Percentiles rank a stretch among this genome's conserved stretches.
phyloP scores from a whole-genome alignment of 345 rosid species.

The Angophora floribunda region DNA sequence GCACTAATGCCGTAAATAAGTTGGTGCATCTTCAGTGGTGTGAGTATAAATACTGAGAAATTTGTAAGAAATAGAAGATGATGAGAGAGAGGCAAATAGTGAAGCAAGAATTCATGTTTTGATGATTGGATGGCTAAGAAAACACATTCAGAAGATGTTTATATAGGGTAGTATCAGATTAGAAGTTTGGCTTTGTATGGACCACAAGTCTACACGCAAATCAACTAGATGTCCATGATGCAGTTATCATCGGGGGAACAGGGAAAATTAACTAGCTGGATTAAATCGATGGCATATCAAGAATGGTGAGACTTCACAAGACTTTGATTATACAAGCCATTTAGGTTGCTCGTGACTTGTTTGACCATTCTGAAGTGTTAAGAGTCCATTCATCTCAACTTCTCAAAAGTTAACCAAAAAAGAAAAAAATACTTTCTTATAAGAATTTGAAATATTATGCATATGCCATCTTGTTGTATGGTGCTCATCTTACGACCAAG shows the following conservation, averaged over 20 bases:
- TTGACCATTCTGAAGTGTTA: background rate
- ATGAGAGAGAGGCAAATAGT: background rate
- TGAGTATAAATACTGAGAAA: background rate
- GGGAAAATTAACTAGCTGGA: background rate
- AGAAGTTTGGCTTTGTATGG: background rate
- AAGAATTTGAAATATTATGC: background rate
- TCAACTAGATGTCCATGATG: background rate
- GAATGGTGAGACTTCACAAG: background rate
- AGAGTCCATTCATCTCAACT: background rate
- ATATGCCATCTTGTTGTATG: background rate
- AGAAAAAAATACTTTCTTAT: background rate
- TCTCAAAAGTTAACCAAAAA: background rate
- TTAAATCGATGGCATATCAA: background rate
- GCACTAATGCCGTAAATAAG: background rate
- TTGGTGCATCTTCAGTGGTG: background rate
- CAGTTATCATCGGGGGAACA: background rate
- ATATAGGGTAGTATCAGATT: background rate
- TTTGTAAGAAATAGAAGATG: background rate
- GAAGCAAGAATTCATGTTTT: background rate
- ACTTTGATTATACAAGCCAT: background rate
- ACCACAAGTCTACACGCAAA: background rate
- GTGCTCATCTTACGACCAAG: background rate
- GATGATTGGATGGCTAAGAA: background rate
- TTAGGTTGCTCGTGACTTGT: background rate
- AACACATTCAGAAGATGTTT: background rate